phyloP scores from a whole-genome alignment of 2,329 filamentous ascomycete species.

The Gnomoniopsis smithogilvyi region DNA sequence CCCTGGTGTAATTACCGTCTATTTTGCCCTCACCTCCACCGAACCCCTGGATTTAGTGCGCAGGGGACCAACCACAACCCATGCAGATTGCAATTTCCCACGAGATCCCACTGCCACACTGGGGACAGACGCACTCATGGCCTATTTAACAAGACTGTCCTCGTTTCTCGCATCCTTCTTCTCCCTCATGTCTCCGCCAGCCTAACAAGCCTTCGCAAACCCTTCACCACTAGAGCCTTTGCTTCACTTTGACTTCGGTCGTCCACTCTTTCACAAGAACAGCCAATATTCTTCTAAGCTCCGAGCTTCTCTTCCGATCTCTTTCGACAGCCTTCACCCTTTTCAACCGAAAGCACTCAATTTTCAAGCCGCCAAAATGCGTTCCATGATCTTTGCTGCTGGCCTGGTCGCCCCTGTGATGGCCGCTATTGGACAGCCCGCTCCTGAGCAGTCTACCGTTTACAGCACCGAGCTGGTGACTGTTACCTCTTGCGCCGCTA shows the following conservation, averaged over 20 bases:
- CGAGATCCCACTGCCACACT: constrained; percentile 11
- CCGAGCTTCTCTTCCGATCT: constrained; percentile 26
- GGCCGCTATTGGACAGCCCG: constrained; percentile 24
- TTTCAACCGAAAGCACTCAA: constrained; percentile 20
- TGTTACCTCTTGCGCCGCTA: constrained; percentile 57
- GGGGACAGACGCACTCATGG: not conserved
- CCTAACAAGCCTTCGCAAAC: constrained; percentile 26
- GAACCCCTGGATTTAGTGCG: constrained; percentile 28
- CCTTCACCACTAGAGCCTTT: constrained; percentile 25
- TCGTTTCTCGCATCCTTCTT: constrained; percentile 18
- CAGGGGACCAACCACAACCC: constrained; percentile 18
- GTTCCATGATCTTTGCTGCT: constrained; percentile 49
- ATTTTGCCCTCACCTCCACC: constrained; percentile 23
- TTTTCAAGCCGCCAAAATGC: constrained; percentile 51
- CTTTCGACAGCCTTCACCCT: constrained; percentile 19
- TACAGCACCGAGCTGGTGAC: constrained; percentile 58
- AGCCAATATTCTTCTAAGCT: constrained; percentile 23
- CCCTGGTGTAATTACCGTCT: constrained; percentile 18
- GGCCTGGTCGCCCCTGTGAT: constrained; percentile 47
- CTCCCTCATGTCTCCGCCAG: constrained; percentile 28
- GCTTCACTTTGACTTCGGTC: constrained; percentile 37
- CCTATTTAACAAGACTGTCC: constrained; percentile 32
- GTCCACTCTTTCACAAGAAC: constrained; percentile 34
- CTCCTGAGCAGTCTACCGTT: constrained; percentile 38
- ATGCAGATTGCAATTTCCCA: constrained; percentile 21